phyloP scores from a whole-genome alignment of 2,329 filamentous ascomycete species.

The Zymoseptoria tritici region DNA sequence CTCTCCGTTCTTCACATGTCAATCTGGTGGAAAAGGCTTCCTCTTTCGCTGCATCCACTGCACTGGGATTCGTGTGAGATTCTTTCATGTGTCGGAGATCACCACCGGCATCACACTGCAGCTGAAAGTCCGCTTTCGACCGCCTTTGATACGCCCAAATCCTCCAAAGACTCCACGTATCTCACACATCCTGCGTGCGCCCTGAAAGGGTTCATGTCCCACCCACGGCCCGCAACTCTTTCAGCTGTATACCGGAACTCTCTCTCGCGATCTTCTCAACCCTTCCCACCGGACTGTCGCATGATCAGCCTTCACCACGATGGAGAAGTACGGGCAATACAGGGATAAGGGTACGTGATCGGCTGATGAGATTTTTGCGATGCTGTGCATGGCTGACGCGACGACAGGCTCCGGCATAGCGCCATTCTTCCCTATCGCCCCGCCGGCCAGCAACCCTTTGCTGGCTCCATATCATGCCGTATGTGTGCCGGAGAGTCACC shows the following conservation, averaged over 20 bases:
- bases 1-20: background rate
- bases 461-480: constrained; percentile 41
- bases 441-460: constrained; percentile 55
- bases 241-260: background rate
- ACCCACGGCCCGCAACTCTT: background rate
- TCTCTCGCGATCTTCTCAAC: background rate
- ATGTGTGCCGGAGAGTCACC: constrained; percentile 2
- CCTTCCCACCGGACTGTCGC: background rate
- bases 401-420: constrained; percentile 81
- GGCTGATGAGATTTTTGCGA: constrained; percentile 1
- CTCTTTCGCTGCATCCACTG: background rate
- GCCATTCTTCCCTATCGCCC: constrained; percentile 79
- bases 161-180: background rate
- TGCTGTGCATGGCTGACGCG: constrained; percentile 12
- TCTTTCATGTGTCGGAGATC: background rate
- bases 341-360: constrained; percentile 66
- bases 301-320: constrained; percentile 32
- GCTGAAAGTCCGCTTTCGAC: background rate
- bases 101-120: background rate
- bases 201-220: background rate
- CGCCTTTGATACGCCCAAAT: background rate
- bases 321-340: constrained; percentile 95
- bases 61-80: background rate
- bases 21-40: background rate
- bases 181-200: background rate